These are phyloP conservation scores for Boletus barrowsii DNA, from an alignment of 768 basidiomycete genomes.

Conservation along the genomic window DNA sequence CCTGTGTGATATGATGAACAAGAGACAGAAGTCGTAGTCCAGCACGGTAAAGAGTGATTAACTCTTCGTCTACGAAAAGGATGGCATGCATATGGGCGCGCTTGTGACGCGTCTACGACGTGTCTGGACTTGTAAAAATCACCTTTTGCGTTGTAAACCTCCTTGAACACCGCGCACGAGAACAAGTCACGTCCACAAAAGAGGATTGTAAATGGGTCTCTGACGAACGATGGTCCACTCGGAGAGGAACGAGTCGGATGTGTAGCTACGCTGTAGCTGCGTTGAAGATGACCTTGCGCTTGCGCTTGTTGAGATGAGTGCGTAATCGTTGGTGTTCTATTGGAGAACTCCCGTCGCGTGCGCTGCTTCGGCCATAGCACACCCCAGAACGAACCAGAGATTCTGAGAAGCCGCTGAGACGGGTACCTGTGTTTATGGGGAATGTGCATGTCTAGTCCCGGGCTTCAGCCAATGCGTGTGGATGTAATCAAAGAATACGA, in stretches of 20 bases:
- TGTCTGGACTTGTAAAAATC: background rate
- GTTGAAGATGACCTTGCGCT: background rate
- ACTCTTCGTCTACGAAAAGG: background rate
- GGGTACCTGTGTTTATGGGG: background rate
- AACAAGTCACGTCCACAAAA: slow-evolving; percentile 91
- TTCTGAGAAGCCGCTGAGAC: background rate
- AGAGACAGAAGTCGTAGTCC: background rate
- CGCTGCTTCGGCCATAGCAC: background rate
- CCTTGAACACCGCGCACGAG: slow-evolving; percentile 68
- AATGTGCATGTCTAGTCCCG: slow-evolving; percentile 1
- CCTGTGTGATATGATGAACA: background rate
- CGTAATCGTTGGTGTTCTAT: background rate
- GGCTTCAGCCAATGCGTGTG: too few relatives aligned
- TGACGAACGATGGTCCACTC: background rate
- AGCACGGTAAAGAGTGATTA: background rate
- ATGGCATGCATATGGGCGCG: background rate
- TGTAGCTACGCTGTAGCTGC: background rate
- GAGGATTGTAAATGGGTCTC: slow-evolving; percentile 62
- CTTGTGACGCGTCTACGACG: background rate
- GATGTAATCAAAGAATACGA: slow-evolving; percentile 11
- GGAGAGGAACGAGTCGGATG: background rate
- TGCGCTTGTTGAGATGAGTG: background rate
- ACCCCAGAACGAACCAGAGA: background rate
- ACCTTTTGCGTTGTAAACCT: slow-evolving; percentile 66
- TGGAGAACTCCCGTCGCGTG: background rate